A percentile compares a stretch with the other conserved stretches of the same genome.
These are phyloP conservation scores for Rheum nobile DNA, from an alignment of 148 eudicot genomes.

Conservation along the genomic window DNA sequence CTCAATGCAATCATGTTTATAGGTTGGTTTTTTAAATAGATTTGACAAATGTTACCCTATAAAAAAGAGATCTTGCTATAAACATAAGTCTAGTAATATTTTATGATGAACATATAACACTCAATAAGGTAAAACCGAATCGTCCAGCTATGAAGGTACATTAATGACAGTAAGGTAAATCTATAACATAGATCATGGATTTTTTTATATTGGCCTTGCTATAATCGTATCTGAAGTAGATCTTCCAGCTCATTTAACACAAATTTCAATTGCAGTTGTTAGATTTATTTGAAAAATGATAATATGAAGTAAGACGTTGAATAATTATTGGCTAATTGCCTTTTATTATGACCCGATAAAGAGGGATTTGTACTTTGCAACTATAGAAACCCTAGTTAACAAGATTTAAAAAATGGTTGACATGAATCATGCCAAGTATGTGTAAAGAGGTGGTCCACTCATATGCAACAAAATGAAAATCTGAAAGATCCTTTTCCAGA, in stretches of 20 bases:
- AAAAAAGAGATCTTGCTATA: too few relatives aligned
- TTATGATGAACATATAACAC: too few relatives aligned
- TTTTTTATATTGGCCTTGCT: background rate
- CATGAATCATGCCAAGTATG: background rate
- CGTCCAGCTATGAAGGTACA: too few relatives aligned
- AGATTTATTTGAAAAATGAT: background rate
- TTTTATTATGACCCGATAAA: background rate
- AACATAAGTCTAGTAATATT: too few relatives aligned
- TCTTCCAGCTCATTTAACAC: background rate
- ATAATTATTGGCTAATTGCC: background rate
- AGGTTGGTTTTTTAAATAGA: too few relatives aligned
- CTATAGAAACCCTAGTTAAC: background rate
- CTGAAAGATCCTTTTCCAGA: conserved; percentile 2
- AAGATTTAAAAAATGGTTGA: background rate
- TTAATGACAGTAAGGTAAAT: background rate
- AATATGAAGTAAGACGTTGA: background rate
- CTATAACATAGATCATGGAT: background rate
- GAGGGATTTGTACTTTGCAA: background rate
- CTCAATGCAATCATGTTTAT: too few relatives aligned
- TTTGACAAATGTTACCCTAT: too few relatives aligned
- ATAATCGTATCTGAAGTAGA: background rate
- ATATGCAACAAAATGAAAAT: background rate
- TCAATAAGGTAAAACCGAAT: too few relatives aligned
- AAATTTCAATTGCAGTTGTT: background rate
- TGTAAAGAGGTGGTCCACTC: background rate